A percentile compares a stretch with the other conserved stretches of the same genome.
Conservation (phyloP, 164 flowering plant species). For the Umbilicus rupestris region DNA sequence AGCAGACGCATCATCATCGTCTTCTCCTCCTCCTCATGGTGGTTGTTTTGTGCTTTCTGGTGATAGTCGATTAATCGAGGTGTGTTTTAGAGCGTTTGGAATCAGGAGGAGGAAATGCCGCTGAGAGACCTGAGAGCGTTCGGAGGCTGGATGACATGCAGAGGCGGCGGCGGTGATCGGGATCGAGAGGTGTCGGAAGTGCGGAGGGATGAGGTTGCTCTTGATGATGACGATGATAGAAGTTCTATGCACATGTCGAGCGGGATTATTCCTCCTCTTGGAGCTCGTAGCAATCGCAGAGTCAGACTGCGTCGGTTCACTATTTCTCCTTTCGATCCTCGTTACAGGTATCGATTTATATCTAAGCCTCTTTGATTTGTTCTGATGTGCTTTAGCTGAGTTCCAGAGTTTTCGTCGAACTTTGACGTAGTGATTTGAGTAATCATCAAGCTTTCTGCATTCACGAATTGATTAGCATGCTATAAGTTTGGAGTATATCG, state of each 20-base stretch:
- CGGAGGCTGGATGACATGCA: neutral
- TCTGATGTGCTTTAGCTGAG: too few species aligned
- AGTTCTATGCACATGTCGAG: constrained; percentile 26
- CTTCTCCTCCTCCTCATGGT: too few species aligned
- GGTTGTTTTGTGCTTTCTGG: too few species aligned
- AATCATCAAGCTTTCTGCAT: too few species aligned
- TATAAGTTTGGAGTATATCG: too few species aligned
- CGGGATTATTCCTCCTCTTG: constrained; percentile 46
- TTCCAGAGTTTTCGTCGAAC: too few species aligned
- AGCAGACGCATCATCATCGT: too few species aligned
- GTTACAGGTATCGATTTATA: constrained; percentile 50
- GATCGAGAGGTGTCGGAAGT: neutral
- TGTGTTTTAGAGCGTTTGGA: neutral
- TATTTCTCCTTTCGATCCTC: constrained; percentile 39
- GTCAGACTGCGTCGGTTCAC: constrained; percentile 29
- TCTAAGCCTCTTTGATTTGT: too few species aligned
- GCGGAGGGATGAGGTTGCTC: neutral
- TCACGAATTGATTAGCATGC: neutral
- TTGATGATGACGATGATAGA: constrained; percentile 13
- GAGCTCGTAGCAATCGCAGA: constrained; percentile 25
- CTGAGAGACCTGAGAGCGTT: neutral
- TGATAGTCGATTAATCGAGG: neutral
- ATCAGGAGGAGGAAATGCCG: neutral
- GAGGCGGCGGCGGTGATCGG: neutral
- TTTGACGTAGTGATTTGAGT: too few species aligned